Conservation (phyloP, 176 grass and related monocot species). For the Oryza glaberrima region DNA sequence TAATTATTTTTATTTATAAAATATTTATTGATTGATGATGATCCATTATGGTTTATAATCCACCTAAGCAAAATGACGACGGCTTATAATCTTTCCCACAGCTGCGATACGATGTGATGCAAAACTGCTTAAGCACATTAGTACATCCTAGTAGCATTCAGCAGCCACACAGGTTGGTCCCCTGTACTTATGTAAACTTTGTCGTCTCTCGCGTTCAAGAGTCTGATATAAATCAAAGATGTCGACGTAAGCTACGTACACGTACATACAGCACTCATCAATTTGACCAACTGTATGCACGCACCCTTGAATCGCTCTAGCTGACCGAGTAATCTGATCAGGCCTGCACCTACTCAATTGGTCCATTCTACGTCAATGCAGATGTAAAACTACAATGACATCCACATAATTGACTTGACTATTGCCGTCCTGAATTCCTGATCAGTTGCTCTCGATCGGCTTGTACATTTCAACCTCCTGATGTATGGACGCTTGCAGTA, state of each 20-base stretch:
- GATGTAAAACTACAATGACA: neutral
- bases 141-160: no score
- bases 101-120: no score
- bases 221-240: neutral
- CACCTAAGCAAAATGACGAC: no score
- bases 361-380: conserved; percentile 17
- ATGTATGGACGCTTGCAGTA: neutral
- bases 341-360: neutral
- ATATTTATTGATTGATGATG: no score
- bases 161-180: neutral
- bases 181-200: neutral
- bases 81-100: no score
- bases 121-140: no score
- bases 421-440: neutral
- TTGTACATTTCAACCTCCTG: conserved; percentile 7
- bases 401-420: conserved; percentile 12
- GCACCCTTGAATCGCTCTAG: no score
- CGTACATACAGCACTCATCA: no score
- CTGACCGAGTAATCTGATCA: no score
- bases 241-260: neutral
- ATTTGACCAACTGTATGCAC: neutral
- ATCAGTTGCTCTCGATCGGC: conserved; percentile 1
- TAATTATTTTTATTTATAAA: no score
- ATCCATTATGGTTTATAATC: no score
- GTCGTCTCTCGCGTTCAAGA: neutral